phyloP scores from a whole-genome alignment of 2,329 filamentous ascomycete genomes.

The Penicillium sp. region DNA sequence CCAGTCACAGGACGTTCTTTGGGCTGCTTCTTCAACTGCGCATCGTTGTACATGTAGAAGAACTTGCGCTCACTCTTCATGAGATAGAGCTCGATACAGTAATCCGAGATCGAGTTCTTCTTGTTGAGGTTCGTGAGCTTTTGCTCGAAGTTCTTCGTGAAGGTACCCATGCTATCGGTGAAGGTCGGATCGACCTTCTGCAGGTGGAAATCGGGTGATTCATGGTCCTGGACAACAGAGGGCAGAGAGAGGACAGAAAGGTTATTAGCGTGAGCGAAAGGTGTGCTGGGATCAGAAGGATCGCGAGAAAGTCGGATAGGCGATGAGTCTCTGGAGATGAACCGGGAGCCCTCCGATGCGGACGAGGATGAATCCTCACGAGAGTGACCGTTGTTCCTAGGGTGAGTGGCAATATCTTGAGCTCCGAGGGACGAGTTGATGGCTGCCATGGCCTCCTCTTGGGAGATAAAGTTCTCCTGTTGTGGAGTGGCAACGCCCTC shows the following conservation, averaged over 20 bases:
- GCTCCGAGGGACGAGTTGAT: slow-evolving; percentile 1
- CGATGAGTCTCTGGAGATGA: slow-evolving; percentile 42
- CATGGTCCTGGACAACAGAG: slow-evolving; percentile 55
- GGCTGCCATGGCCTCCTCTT: slow-evolving; percentile 4
- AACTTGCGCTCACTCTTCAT: slow-evolving; percentile 67
- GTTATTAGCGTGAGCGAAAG: slow-evolving; percentile 28
- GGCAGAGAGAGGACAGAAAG: slow-evolving; percentile 57
- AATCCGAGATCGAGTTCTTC: slow-evolving; percentile 57
- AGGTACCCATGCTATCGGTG: slow-evolving; percentile 64
- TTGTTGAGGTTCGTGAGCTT: slow-evolving; percentile 57
- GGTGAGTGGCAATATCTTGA: not conserved
- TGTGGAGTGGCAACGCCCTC: slow-evolving; percentile 27
- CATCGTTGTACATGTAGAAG: slow-evolving; percentile 61
- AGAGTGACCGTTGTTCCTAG: slow-evolving; percentile 1
- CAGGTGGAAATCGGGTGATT: slow-evolving; percentile 61
- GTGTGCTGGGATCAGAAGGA: not conserved
- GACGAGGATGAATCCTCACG: slow-evolving; percentile 6
- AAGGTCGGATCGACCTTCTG: slow-evolving; percentile 70
- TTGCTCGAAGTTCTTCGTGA: slow-evolving; percentile 59
- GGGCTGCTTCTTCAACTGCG: slow-evolving; percentile 54
- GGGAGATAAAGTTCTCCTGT: not conserved
- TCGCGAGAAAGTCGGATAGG: slow-evolving; percentile 35
- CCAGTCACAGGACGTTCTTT: slow-evolving; percentile 39
- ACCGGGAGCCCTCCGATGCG: slow-evolving; percentile 4
- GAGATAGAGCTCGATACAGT: slow-evolving; percentile 67